phyloP scores from a whole-genome alignment of 371 early-diverging fungal genomes.

The Homolaphlyctis polyrhiza region DNA sequence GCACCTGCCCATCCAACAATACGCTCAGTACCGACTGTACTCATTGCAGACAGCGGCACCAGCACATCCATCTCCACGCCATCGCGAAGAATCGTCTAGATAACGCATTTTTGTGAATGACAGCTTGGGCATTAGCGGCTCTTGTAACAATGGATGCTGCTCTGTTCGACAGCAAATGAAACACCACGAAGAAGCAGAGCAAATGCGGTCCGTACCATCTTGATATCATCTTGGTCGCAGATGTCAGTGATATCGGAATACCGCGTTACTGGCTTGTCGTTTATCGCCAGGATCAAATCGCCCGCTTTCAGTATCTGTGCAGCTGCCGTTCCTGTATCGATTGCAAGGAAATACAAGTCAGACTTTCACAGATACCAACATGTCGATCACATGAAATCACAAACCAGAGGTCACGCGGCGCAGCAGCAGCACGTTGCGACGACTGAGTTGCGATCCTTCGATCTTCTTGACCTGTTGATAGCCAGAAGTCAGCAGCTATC shows the following conservation, averaged over 20 bases:
- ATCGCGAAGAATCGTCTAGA: conserved; percentile 60
- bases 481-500: no score
- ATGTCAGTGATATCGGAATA: conserved; percentile 20
- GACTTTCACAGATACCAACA: background rate
- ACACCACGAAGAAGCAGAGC: background rate
- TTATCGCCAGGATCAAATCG: conserved; percentile 30
- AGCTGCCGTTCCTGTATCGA: conserved; percentile 15
- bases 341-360: background rate
- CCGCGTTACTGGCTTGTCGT: conserved; percentile 18
- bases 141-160: background rate
- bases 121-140: no score
- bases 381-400: background rate
- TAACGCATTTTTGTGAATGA: no score
- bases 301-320: conserved; percentile 20
- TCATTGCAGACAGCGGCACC: conserved; percentile 35
- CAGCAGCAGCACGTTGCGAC: conserved; percentile 31
- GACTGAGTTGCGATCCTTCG: conserved; percentile 23
- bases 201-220: conserved; percentile 20
- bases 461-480: conserved; percentile 17
- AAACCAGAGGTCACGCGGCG: conserved; percentile 25
- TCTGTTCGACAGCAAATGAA: background rate
- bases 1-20: conserved; percentile 82
- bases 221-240: conserved; percentile 7
- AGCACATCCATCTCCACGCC: conserved; percentile 51
- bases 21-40: conserved; percentile 41